A percentile compares a stretch with the other conserved stretches of the same genome.
These are phyloP conservation scores for Pseudomonodictys pantanalensis DNA, from an alignment of 495 filamentous ascomycete species.

Conservation along the genomic window DNA sequence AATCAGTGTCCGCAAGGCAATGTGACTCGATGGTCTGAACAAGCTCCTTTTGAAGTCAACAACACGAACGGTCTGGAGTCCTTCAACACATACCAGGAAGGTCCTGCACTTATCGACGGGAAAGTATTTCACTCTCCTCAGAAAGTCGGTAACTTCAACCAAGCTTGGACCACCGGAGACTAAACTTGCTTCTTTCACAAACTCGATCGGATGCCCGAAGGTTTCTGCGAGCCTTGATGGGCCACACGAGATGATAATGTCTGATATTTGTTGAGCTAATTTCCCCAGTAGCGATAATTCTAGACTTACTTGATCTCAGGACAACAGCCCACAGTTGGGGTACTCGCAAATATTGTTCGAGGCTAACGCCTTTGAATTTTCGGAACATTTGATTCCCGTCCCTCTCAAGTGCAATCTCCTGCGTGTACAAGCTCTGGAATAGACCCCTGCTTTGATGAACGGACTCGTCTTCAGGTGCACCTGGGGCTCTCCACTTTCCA, in stretches of 20 bases:
- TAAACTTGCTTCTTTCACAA: not conserved
- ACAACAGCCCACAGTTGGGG: slow-evolving; percentile 3
- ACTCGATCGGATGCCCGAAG: not conserved
- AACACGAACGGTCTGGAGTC: too few relatives aligned
- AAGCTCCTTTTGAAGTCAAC: not conserved
- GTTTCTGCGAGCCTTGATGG: not conserved
- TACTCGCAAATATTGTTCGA: slow-evolving; percentile 1
- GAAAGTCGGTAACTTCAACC: not conserved
- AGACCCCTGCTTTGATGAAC: not conserved
- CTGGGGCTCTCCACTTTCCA: slow-evolving; percentile 4
- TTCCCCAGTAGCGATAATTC: not conserved
- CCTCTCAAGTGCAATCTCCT: not conserved
- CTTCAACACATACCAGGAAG: not conserved
- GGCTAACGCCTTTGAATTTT: not conserved
- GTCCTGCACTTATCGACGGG: not conserved
- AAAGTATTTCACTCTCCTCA: slow-evolving; percentile 1
- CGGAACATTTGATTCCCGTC: slow-evolving; percentile 6
- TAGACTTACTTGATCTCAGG: not conserved
- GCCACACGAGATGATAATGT: not conserved
- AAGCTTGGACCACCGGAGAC: not conserved
- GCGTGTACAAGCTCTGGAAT: not conserved
- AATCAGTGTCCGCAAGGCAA: not conserved
- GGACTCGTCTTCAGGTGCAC: not conserved
- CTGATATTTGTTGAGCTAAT: not conserved
- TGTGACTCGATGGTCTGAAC: not conserved